Evolutionary conservation across 2,329 filamentous ascomycete species (phyloP).

Genomic region (Pyrenophora seminiperda): DNA sequence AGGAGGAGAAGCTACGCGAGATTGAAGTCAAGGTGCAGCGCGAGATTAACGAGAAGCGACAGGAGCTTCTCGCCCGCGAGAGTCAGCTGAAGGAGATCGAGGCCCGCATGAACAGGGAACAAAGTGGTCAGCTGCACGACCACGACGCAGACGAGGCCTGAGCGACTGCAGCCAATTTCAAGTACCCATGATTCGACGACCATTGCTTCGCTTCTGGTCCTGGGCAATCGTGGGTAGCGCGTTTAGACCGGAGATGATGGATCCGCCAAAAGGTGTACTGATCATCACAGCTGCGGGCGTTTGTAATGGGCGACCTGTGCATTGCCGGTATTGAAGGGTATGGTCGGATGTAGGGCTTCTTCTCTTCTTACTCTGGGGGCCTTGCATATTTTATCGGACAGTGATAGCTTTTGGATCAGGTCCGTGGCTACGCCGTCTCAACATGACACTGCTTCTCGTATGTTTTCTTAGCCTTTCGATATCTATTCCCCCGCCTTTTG

Average conservation of each 20-base stretch:
- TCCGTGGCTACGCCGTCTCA: constrained; percentile 34
- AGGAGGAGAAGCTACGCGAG: constrained; percentile 99
- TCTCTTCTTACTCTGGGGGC: constrained; percentile 40
- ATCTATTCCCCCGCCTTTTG: constrained; percentile 49
- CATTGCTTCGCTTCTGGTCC: constrained; percentile 12
- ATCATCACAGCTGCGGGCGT: constrained; percentile 38
- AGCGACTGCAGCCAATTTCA: constrained; percentile 11
- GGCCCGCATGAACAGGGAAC: constrained; percentile 91
- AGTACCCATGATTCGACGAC: constrained; percentile 8
- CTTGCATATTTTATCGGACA: constrained; percentile 35
- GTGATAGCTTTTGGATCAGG: constrained; percentile 29
- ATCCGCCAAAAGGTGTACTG: constrained; percentile 28
- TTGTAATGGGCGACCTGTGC: constrained; percentile 38
- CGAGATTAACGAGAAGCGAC: constrained; percentile 99
- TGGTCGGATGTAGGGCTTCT: constrained; percentile 31
- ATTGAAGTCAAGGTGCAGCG: constrained; percentile 99
- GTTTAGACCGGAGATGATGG: constrained; percentile 31
- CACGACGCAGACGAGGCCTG: constrained; percentile 42
- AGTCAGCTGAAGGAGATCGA: constrained; percentile 99
- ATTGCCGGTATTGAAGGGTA: constrained; percentile 33
- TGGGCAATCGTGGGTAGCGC: constrained; percentile 33
- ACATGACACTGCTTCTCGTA: constrained; percentile 46
- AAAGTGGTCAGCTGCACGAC: constrained; percentile 54
- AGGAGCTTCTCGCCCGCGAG: constrained; percentile 95
- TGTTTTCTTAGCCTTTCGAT: constrained; percentile 50